Conservation (phyloP, 805 yeast species). For the Candida rishiriensis region DNA sequence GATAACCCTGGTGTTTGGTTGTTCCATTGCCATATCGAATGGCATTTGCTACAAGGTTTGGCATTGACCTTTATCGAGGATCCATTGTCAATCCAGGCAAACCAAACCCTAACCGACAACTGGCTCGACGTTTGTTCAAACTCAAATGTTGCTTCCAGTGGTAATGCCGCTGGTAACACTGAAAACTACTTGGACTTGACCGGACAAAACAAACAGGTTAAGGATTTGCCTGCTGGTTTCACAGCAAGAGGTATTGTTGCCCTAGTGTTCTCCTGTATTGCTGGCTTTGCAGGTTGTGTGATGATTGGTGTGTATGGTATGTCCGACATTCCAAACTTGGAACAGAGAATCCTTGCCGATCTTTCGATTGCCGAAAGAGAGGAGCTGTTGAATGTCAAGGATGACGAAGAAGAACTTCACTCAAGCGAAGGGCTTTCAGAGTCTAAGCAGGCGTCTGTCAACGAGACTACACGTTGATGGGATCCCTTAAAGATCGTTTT, state of each 20-base stretch:
- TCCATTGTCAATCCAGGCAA: constrained; percentile 61
- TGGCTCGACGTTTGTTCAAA: constrained; percentile 57
- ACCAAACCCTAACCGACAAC: constrained; percentile 59
- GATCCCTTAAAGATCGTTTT: no score
- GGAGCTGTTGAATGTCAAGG: constrained; percentile 27
- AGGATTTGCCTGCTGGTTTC: constrained; percentile 77
- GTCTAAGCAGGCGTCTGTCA: constrained; percentile 10
- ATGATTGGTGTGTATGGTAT: constrained; percentile 81
- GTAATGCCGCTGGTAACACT: constrained; percentile 89
- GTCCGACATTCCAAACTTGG: constrained; percentile 71
- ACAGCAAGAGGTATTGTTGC: constrained; percentile 95
- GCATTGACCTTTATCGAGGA: constrained; percentile 80
- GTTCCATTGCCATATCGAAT: constrained; percentile 98
- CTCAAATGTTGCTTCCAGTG: constrained; percentile 48
- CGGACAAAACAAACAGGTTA: constrained; percentile 70
- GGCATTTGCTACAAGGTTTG: constrained; percentile 96
- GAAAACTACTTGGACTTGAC: constrained; percentile 58
- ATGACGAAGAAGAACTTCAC: constrained; percentile 4
- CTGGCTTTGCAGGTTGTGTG: constrained; percentile 79
- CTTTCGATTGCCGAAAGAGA: constrained; percentile 44
- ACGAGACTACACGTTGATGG: constrained; percentile 6
- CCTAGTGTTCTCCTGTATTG: constrained; percentile 79
- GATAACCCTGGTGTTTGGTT: constrained; percentile 98
- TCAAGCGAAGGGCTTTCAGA: constrained; percentile 4
- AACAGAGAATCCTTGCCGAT: constrained; percentile 54